These are phyloP conservation scores for Botrytis medusae DNA, from an alignment of 2,329 filamentous ascomycete species.

Conservation along the genomic window DNA sequence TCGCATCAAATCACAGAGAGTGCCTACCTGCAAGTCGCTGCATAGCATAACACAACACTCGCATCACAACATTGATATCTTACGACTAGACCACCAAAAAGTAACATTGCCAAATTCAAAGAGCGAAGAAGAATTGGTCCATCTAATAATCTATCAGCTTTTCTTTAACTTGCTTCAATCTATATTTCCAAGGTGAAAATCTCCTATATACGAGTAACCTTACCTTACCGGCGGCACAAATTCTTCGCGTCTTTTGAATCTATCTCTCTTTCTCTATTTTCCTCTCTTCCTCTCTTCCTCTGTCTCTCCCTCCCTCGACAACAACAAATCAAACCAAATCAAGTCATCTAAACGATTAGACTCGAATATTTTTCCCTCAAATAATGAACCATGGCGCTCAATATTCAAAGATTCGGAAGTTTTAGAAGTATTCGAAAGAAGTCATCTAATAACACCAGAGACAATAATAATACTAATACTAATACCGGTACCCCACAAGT, in stretches of 20 bases:
- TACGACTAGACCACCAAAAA: not conserved
- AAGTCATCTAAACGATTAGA: not conserved
- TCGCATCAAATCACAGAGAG: not conserved
- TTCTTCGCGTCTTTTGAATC: not conserved
- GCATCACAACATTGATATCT: slow-evolving; percentile 1
- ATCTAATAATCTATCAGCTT: not conserved
- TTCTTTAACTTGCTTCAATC: not conserved
- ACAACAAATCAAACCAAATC: not conserved
- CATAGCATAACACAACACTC: not conserved
- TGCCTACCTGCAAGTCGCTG: not conserved
- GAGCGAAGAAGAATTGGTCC: not conserved
- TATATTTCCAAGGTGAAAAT: not conserved
- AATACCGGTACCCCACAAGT: slow-evolving; percentile 13
- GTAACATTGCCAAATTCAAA: not conserved
- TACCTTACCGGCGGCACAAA: not conserved
- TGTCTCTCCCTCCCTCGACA: not conserved
- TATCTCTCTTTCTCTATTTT: too few species aligned
- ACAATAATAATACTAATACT: not conserved
- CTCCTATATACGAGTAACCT: not conserved
- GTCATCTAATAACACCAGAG: not conserved
- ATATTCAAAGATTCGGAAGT: slow-evolving; percentile 15
- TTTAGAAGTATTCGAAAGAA: not conserved
- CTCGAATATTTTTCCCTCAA: not conserved
- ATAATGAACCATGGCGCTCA: slow-evolving; percentile 19
- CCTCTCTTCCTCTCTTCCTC: not conserved